These are phyloP conservation scores for Beta lomatogona DNA, from an alignment of 179 eudicot species.

Conservation along the genomic window DNA sequence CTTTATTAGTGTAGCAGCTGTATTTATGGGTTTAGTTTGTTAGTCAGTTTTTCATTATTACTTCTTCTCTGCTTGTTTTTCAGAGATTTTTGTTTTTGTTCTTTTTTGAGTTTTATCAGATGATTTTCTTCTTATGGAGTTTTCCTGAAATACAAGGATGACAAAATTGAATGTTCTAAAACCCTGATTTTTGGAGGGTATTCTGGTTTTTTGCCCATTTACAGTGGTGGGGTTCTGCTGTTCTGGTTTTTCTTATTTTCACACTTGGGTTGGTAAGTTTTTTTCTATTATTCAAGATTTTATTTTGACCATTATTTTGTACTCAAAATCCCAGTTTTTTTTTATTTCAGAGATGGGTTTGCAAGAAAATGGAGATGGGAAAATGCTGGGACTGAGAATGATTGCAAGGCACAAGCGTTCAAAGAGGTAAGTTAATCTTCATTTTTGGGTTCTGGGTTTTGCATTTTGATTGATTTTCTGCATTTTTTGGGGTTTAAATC, in stretches of 20 bases:
- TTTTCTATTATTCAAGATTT: background rate
- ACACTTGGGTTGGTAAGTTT: slow-evolving; percentile 18
- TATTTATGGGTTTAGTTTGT: slow-evolving; percentile 25
- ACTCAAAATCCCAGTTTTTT: slow-evolving; percentile 3
- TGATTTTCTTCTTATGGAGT: slow-evolving; percentile 19
- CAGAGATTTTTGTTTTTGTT: background rate
- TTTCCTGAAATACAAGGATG: slow-evolving; percentile 20
- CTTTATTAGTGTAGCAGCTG: slow-evolving; percentile 24
- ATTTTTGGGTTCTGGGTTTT: slow-evolving; percentile 3
- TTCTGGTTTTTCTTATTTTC: slow-evolving; percentile 11
- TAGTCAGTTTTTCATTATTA: slow-evolving; percentile 21
- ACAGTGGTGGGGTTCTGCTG: slow-evolving; percentile 1
- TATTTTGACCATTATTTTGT: background rate
- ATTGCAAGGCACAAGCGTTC: slow-evolving; percentile 61
- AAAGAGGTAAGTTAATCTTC: slow-evolving; percentile 54
- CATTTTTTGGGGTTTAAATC: background rate
- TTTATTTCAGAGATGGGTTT: slow-evolving; percentile 48
- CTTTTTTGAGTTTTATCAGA: slow-evolving; percentile 1
- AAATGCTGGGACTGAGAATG: slow-evolving; percentile 39
- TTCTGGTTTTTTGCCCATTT: slow-evolving; percentile 7
- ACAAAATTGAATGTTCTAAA: slow-evolving; percentile 21
- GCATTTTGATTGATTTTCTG: background rate
- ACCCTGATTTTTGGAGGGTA: background rate
- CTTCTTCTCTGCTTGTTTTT: slow-evolving; percentile 6
- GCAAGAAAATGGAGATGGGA: slow-evolving; percentile 44